Base-by-base conservation (phyloP, 1,284 basidiomycete species). In the Cutaneotrichosporon cyanovorans region DNA sequence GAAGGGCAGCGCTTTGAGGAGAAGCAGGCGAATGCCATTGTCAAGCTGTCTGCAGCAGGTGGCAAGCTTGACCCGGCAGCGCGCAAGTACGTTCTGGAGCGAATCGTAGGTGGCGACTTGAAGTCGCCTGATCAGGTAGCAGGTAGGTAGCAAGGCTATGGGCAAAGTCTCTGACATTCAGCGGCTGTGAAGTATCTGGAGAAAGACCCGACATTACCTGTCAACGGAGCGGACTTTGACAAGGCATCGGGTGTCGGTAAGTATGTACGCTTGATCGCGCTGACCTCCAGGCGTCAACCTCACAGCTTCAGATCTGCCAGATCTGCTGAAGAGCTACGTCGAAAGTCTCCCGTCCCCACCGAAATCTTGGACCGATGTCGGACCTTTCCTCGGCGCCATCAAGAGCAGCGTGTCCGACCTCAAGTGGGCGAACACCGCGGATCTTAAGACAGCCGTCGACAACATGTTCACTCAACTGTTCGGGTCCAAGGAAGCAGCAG, bases 371-470 rank as follows among this genome's bases (percentile, higher is more conserved):
- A 70, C 77, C 2, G 81, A 77, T 60, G 76, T 92, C 22, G 82
- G 85, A 31, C 73, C 80, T 19, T 77, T 78, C 22, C 80, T 90
- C 50, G 81, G 80, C n/a, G 78, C 78, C 2, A 76, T 90, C 48
- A 89, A 85, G 73, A 62, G 37, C 41, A 74, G 69, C 44, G 75
- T 77, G 0, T 78, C 84, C 14, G 79, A 81, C 37, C 71, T 95
- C 38, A 65, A 63, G 66, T 98, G 93, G 93, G 92, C 88, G 5
- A 85, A 78, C 62, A 81, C 88, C 0, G 77, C 89, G 5, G 92
- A 97, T 41, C 76, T 97, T 50, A 97, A 97, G 75, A 84, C 80
- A 36, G 78, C 85, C 0, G 84, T 89, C 3, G 93, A 98, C 65
- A 77, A 77, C 16, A 76, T 79, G 7, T 92, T 95, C 58, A 74